Evolutionary conservation across 768 basidiomycete genomes (phyloP).

Genomic region (Calocera cornea): DNA sequence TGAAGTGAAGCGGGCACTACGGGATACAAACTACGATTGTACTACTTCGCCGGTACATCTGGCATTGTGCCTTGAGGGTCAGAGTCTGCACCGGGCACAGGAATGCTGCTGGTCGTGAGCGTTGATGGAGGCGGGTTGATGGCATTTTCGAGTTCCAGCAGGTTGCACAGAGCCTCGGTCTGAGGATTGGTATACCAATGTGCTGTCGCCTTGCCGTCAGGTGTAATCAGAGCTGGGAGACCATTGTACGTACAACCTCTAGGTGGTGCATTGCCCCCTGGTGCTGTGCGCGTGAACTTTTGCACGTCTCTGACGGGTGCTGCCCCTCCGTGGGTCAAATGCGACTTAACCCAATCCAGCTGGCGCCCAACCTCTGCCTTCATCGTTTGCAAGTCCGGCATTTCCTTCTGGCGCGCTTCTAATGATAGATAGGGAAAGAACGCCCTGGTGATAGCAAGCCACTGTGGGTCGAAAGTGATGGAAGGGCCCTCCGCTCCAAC

Average conservation of each 20-base stretch:
- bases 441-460: slow-evolving; percentile 86
- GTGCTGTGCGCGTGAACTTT: slow-evolving; percentile 53
- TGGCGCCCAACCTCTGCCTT: slow-evolving; percentile 44
- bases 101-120: background rate
- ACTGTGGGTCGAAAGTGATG: slow-evolving; percentile 71
- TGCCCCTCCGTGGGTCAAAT: slow-evolving; percentile 30
- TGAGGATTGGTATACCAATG: slow-evolving; percentile 77
- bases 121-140: slow-evolving; percentile 33
- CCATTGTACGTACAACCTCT: background rate
- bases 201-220: slow-evolving; percentile 31
- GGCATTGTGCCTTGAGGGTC: too few species aligned
- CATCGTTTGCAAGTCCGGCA: slow-evolving; percentile 44
- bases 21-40: too few species aligned
- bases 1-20: too few species aligned
- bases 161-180: slow-evolving; percentile 67
- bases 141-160: slow-evolving; percentile 69
- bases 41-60: too few species aligned
- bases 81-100: background rate
- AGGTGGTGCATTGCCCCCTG: slow-evolving; percentile 29
- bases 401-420: slow-evolving; percentile 33
- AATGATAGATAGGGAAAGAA: slow-evolving; percentile 67
- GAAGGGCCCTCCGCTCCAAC: background rate
- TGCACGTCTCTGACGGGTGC: slow-evolving; percentile 42
- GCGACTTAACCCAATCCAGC: slow-evolving; percentile 50
- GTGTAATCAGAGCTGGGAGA: background rate